Conservation (phyloP, 176 grass and related monocot genomes). For the Raddia distichophylla region DNA sequence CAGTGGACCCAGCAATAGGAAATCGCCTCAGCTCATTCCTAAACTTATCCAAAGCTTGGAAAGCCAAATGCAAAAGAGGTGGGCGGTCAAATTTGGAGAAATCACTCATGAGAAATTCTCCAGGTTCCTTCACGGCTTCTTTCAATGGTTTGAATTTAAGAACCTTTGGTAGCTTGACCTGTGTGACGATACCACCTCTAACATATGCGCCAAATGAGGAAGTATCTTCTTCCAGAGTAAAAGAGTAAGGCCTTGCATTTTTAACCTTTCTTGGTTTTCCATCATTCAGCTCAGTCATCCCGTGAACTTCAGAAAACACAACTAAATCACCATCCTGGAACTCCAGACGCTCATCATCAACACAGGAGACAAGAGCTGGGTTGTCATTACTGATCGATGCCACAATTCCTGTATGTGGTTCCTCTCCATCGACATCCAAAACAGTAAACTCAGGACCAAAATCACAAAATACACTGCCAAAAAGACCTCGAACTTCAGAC, state of each 20-base stretch:
- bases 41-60: slow-evolving; percentile 92
- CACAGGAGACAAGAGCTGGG: slow-evolving; percentile 75
- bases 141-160: slow-evolving; percentile 84
- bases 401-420: slow-evolving; percentile 89
- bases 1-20: slow-evolving; percentile 68
- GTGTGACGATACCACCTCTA: slow-evolving; percentile 86
- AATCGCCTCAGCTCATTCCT: slow-evolving; percentile 63
- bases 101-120: slow-evolving; percentile 92
- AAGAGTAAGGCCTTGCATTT: slow-evolving; percentile 85
- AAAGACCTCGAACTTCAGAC: slow-evolving; percentile 82
- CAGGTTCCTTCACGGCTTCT: slow-evolving; percentile 82
- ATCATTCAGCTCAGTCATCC: slow-evolving; percentile 91
- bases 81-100: slow-evolving; percentile 90
- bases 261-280: slow-evolving; percentile 85
- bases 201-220: slow-evolving; percentile 67
- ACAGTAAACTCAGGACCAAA: slow-evolving; percentile 89
- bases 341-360: slow-evolving; percentile 92
- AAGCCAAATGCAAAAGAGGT: slow-evolving; percentile 83
- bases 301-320: slow-evolving; percentile 85
- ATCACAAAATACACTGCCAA: slow-evolving; percentile 85
- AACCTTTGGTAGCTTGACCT: slow-evolving; percentile 82
- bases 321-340: slow-evolving; percentile 93
- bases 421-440: slow-evolving; percentile 91
- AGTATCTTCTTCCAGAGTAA: slow-evolving; percentile 88
- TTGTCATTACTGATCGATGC: slow-evolving; percentile 91